These are phyloP conservation scores for Plantago elongata DNA, from an alignment of 257 asterid genomes.

Conservation along the genomic window DNA sequence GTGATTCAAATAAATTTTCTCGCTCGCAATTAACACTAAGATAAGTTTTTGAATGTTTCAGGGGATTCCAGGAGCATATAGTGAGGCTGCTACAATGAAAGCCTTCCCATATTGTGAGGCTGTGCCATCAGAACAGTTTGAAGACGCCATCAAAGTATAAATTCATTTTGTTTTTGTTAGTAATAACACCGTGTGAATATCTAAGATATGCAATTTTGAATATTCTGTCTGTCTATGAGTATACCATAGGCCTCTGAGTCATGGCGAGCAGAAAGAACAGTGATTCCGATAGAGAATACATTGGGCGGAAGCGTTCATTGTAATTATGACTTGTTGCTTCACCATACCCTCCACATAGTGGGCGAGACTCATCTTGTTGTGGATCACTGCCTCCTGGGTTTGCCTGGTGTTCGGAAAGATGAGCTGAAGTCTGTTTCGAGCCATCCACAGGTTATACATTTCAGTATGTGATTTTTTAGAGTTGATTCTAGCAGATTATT, in stretches of 20 bases:
- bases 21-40: neutral
- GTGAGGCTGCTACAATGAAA: conserved; percentile 14
- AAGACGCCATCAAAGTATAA: conserved; percentile 7
- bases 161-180: neutral
- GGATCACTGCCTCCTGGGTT: conserved; percentile 13
- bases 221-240: too few relatives aligned
- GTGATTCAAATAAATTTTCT: neutral
- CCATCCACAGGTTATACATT: conserved; percentile 6
- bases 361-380: conserved; percentile 13
- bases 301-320: conserved; percentile 9
- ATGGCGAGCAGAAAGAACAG: conserved; percentile 6
- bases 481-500: too few relatives aligned
- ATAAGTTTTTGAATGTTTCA: neutral
- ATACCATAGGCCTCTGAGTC: conserved; percentile 7
- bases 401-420: conserved; percentile 9
- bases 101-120: neutral
- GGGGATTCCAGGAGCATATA: conserved; percentile 12
- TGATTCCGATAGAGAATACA: conserved; percentile 16
- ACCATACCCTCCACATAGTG: conserved; percentile 6
- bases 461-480: neutral
- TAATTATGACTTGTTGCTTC: conserved; percentile 12
- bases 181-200: neutral
- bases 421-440: conserved; percentile 6
- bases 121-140: neutral
- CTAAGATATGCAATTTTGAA: neutral